These are phyloP conservation scores for Syzygium grande DNA, from an alignment of 345 rosid species.

Conservation along the genomic window DNA sequence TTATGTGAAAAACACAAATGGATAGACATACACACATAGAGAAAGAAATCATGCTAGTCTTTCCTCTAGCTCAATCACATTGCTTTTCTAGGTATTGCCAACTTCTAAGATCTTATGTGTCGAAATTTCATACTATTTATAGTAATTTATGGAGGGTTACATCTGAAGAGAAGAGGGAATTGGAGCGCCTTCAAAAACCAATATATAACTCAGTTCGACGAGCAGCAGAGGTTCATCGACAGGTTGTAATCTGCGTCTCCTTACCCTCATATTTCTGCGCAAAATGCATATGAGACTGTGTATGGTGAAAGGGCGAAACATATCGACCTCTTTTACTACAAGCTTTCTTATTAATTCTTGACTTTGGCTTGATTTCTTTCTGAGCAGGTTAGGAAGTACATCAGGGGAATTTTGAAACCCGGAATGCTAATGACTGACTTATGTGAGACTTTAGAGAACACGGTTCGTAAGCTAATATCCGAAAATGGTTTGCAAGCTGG, in stretches of 20 bases:
- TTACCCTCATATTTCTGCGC: not conserved
- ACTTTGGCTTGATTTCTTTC: not conserved
- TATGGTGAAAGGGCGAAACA: not conserved
- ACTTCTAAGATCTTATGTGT: not conserved
- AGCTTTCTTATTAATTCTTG: not conserved
- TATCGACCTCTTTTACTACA: not conserved
- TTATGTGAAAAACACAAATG: not conserved
- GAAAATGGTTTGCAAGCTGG: constrained; percentile 97
- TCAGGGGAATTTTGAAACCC: constrained; percentile 73
- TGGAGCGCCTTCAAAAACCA: constrained; percentile 82
- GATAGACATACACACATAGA: not conserved
- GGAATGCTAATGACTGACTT: constrained; percentile 94
- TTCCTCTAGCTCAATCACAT: not conserved
- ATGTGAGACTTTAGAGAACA: constrained; percentile 84
- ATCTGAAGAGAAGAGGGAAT: constrained; percentile 93
- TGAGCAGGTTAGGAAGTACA: constrained; percentile 71
- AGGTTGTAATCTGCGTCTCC: constrained; percentile 31
- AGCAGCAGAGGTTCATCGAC: constrained; percentile 99
- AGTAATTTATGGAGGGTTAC: constrained; percentile 95
- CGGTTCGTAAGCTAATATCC: constrained; percentile 80
- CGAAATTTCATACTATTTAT: not conserved
- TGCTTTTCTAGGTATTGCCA: not conserved
- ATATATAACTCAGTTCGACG: constrained; percentile 85
- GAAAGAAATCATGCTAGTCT: not conserved
- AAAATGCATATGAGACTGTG: not conserved